Evolutionary conservation across 345 rosid species (phyloP).

Genomic region (rapeseed (Brassica napus)): DNA sequence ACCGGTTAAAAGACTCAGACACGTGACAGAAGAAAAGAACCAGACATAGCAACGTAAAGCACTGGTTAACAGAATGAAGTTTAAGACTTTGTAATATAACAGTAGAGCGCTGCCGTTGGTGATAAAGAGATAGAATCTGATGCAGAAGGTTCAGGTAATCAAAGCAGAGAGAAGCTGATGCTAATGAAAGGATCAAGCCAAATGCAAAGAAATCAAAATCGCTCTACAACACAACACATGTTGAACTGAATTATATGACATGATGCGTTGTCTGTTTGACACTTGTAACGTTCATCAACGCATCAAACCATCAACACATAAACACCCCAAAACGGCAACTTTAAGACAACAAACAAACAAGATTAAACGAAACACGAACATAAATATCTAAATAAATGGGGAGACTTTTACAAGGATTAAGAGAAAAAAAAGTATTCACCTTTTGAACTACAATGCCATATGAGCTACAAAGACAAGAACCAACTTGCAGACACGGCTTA

Average conservation of each 20-base stretch:
- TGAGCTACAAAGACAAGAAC: background rate
- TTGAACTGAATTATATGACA: constrained; percentile 8
- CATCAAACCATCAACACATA: background rate
- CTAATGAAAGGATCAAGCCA: background rate
- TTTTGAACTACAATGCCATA: background rate
- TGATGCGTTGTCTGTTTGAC: constrained; percentile 19
- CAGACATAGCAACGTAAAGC: background rate
- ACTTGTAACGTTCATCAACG: constrained; percentile 20
- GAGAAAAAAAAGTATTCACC: background rate
- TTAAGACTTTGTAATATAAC: too few species aligned
- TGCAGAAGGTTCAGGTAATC: background rate
- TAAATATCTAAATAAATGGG: background rate
- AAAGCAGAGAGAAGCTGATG: background rate
- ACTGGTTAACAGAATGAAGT: too few species aligned
- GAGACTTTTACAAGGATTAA: background rate
- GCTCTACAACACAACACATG: background rate
- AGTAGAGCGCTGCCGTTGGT: too few species aligned
- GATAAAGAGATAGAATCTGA: background rate
- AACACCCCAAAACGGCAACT: constrained; percentile 14
- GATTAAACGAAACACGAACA: constrained; percentile 5
- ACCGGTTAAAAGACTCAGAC: background rate
- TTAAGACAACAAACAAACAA: constrained; percentile 2
- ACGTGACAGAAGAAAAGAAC: background rate
- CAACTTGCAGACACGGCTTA: too few species aligned
- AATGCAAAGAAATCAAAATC: background rate